These are phyloP conservation scores for Pleurotus sapidus DNA, from an alignment of 768 basidiomycete genomes.

Conservation along the genomic window DNA sequence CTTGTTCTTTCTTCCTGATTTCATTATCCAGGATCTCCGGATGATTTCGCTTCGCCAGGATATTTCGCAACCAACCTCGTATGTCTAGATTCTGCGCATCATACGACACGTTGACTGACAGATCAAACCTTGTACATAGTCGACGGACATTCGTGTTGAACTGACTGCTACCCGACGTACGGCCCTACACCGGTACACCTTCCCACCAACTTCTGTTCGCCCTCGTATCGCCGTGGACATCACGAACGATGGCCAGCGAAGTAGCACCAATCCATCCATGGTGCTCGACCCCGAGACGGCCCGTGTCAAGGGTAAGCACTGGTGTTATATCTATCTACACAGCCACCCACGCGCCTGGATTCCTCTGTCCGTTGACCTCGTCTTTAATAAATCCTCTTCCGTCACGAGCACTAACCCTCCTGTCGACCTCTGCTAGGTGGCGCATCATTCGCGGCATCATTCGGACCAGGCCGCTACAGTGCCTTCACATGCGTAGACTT, in stretches of 20 bases:
- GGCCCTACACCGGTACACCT: constrained; percentile 58
- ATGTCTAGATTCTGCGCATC: constrained; percentile 8
- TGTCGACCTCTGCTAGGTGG: constrained; percentile 12
- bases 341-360: neutral
- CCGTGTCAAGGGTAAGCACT: constrained; percentile 39
- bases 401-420: neutral
- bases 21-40: constrained; percentile 41
- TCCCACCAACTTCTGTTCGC: constrained; percentile 40
- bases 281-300: constrained; percentile 45
- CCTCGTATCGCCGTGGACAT: constrained; percentile 60
- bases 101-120: too few relatives aligned
- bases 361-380: neutral
- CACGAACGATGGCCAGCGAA: constrained; percentile 58
- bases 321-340: neutral
- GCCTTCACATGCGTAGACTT: constrained; percentile 64
- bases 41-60: constrained; percentile 62
- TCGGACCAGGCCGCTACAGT: constrained; percentile 56
- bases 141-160: constrained; percentile 55
- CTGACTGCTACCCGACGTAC: constrained; percentile 58
- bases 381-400: neutral
- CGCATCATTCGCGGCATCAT: constrained; percentile 49
- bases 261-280: constrained; percentile 46
- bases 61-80: constrained; percentile 65
- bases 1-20: too few relatives aligned
- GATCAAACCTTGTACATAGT: constrained; percentile 25